Evolutionary conservation across 1,284 basidiomycete species (phyloP), one percentile per base, ranked within the genome.

Genomic region (Papiliotrema terrestris): DNA sequence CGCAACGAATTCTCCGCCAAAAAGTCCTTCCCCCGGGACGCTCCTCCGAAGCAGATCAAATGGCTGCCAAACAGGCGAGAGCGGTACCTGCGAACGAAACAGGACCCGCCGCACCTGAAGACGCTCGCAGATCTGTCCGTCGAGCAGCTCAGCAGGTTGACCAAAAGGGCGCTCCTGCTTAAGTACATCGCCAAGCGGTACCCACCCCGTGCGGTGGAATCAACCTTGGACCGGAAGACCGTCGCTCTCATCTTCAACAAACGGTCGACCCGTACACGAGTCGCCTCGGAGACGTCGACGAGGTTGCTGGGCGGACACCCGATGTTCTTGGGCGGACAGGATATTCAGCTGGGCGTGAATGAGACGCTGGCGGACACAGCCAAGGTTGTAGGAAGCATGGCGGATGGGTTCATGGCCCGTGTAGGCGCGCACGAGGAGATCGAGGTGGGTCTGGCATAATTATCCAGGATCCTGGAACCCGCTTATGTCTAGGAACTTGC

Each of bases 261-360:
- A 74, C 85, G 95, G 42, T 91, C 87, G 68, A 98, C 95, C 0
- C 83, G 96, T 45, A 98, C 96, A 1, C 84, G 96, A 17, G 79
- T 98, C 11, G 84, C 91, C 2, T 87, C 87, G 19, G 96, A 98
- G 78, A 93, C 91, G 0, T 83, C 88, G 17, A 78, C 86, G 0
- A 70, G 80, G 1, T 71, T 89, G 5, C 83, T 97, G 0, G 93
- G 92, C 25, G 95, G 94, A 2, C 85, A 87, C n/a, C 85, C 93
- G 0, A 81, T 98, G 64, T 98, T 98, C 78, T 80, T 98, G n/a
- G 91, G 93, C 2, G 80, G 80, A 42, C 85, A 88, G 1, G 95
- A 98, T 73, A 96, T 98, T 57, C 95, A 98, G 70, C 81, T 98
- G 32, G 95, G 95, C 51, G 94, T 98, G 35, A 98, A 98, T 75